Conservation (phyloP, 371 early-diverging fungal species). For the Mortierella sp. region DNA sequence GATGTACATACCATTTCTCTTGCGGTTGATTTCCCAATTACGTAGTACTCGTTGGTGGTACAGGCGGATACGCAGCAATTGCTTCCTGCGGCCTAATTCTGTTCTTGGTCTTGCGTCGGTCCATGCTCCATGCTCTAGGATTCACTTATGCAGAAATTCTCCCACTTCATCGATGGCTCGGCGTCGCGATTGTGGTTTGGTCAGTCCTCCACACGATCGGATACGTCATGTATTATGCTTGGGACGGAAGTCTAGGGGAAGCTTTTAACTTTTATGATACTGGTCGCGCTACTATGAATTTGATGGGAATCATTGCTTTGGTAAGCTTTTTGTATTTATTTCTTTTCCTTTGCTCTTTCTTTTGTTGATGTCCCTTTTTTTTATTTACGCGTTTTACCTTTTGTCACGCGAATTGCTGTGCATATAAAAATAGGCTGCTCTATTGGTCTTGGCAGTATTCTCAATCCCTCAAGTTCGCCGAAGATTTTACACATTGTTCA, state of each 20-base stretch:
- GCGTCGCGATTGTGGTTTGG: slow-evolving; percentile 45
- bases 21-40: background rate
- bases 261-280: slow-evolving; percentile 35
- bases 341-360: background rate
- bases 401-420: slow-evolving; percentile 9
- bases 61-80: slow-evolving; percentile 33
- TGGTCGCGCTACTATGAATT: slow-evolving; percentile 34
- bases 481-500: slow-evolving; percentile 34
- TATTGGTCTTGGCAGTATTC: slow-evolving; percentile 38
- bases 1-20: background rate
- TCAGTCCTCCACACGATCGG: slow-evolving; percentile 35
- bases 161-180: slow-evolving; percentile 55
- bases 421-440: slow-evolving; percentile 20
- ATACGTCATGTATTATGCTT: slow-evolving; percentile 33
- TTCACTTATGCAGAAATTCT: slow-evolving; percentile 54
- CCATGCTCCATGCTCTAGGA: slow-evolving; percentile 55
- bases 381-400: background rate
- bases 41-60: slow-evolving; percentile 21
- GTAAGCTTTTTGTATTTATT: slow-evolving; percentile 17
- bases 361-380: background rate
- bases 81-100: slow-evolving; percentile 33
- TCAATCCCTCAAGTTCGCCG: slow-evolving; percentile 48
- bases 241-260: slow-evolving; percentile 10
- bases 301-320: slow-evolving; percentile 49
- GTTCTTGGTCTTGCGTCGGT: slow-evolving; percentile 52